Conservation (phyloP, 768 basidiomycete genomes). For the Megacollybia marginata region DNA sequence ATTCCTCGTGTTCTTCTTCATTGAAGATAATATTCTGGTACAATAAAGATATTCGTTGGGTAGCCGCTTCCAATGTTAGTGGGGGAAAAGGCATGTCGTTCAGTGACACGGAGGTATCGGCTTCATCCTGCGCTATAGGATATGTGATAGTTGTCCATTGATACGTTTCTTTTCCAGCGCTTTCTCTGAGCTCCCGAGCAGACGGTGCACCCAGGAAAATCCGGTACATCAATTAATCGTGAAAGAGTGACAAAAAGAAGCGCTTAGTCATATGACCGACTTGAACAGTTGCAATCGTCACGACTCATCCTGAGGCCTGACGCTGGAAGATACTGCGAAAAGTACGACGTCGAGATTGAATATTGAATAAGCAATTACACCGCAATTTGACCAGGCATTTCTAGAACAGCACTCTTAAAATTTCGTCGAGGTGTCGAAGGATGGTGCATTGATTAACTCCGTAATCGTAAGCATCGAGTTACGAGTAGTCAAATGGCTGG, state of each 20-base stretch:
- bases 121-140: not conserved
- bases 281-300: no score
- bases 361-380: no score
- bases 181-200: constrained; percentile 19
- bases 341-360: no score
- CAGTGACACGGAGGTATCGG: constrained; percentile 3
- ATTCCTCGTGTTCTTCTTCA: constrained; percentile 30
- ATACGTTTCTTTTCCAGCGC: constrained; percentile 26
- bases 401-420: no score
- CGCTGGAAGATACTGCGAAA: no score
- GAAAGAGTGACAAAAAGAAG: not conserved
- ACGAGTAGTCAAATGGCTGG: not conserved
- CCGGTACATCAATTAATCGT: constrained; percentile 26
- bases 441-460: no score
- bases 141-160: constrained; percentile 40
- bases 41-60: constrained; percentile 57
- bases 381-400: no score
- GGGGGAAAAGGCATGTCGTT: constrained; percentile 23
- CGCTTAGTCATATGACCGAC: no score
- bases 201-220: constrained; percentile 49
- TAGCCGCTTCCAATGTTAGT: constrained; percentile 58
- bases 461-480: no score
- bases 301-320: no score
- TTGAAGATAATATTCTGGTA: constrained; percentile 71
- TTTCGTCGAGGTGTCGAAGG: no score